A percentile compares a stretch with the other conserved stretches of the same genome.
Evolutionary conservation across 495 filamentous ascomycete species (phyloP).

Genomic region (Trichoderma gamsii): DNA sequence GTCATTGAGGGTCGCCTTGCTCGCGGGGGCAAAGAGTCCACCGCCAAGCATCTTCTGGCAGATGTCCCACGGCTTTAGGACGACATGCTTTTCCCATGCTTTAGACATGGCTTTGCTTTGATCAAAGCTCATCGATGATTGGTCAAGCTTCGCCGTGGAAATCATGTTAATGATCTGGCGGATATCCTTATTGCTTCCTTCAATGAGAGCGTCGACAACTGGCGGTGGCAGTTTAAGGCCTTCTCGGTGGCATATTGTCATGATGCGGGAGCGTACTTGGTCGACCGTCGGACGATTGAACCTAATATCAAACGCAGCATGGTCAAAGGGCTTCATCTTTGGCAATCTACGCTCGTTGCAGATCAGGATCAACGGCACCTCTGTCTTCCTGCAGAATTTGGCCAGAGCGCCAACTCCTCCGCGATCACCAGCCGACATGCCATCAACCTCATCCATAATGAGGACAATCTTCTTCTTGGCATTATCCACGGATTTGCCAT

Average conservation of each 20-base stretch:
- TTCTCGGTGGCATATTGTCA: slow-evolving; percentile 91
- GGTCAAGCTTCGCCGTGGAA: slow-evolving; percentile 83
- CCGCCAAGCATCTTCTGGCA: slow-evolving; percentile 82
- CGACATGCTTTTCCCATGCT: slow-evolving; percentile 94
- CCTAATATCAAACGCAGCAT: slow-evolving; percentile 71
- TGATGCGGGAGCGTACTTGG: slow-evolving; percentile 80
- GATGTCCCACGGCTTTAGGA: slow-evolving; percentile 98
- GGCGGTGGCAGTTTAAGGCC: slow-evolving; percentile 74
- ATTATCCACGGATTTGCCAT: slow-evolving; percentile 70
- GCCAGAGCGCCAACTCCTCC: slow-evolving; percentile 94
- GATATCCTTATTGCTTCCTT: slow-evolving; percentile 91
- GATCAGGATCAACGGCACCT: slow-evolving; percentile 92
- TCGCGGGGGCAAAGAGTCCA: slow-evolving; percentile 74
- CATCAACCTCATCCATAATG: slow-evolving; percentile 99
- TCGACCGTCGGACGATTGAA: slow-evolving; percentile 87
- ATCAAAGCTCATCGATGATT: slow-evolving; percentile 69
- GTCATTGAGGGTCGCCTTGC: slow-evolving; percentile 83
- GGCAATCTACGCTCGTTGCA: slow-evolving; percentile 89
- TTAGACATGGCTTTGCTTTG: slow-evolving; percentile 89
- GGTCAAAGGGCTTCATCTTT: slow-evolving; percentile 98
- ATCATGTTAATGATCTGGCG: slow-evolving; percentile 99
- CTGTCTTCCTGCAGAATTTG: slow-evolving; percentile 87
- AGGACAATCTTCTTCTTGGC: slow-evolving; percentile 87
- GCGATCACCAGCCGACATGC: slow-evolving; percentile 95
- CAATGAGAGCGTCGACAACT: slow-evolving; percentile 91